Evolutionary conservation across 148 eudicot species (phyloP).

Genomic region (Spergularia marina): DNA sequence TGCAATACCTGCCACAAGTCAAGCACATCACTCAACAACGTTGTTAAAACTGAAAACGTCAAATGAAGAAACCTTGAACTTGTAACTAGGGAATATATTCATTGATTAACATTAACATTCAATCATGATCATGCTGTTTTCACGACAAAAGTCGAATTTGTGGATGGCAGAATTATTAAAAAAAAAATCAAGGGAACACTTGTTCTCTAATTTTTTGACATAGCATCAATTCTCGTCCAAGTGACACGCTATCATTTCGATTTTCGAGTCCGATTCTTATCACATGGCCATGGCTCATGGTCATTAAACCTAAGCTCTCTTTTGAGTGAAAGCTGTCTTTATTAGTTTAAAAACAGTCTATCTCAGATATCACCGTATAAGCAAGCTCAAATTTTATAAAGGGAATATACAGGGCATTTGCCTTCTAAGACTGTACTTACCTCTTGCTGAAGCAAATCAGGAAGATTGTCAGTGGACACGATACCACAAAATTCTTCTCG

Average conservation of each 20-base stretch:
- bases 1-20: slow-evolving; percentile 39
- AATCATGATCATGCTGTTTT: no score
- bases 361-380: not conserved
- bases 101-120: no score
- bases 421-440: slow-evolving; percentile 20
- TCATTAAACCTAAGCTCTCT: not conserved
- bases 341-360: not conserved
- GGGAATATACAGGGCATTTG: not conserved
- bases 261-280: no score
- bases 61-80: not conserved
- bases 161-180: no score
- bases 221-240: no score
- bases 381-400: not conserved
- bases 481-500: slow-evolving; percentile 28
- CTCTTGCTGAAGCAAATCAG: slow-evolving; percentile 43
- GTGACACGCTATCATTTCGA: no score
- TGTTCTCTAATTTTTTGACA: no score
- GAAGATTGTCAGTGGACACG: slow-evolving; percentile 32
- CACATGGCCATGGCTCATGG: no score
- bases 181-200: no score
- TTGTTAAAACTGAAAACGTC: not conserved
- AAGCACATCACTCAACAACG: not conserved
- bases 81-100: no score
- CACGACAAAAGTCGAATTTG: no score
- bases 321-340: not conserved